A percentile compares a stretch with the other conserved stretches of the same genome.
Conservation (phyloP, 345 rosid species). For the Hypericum androsaemum region DNA sequence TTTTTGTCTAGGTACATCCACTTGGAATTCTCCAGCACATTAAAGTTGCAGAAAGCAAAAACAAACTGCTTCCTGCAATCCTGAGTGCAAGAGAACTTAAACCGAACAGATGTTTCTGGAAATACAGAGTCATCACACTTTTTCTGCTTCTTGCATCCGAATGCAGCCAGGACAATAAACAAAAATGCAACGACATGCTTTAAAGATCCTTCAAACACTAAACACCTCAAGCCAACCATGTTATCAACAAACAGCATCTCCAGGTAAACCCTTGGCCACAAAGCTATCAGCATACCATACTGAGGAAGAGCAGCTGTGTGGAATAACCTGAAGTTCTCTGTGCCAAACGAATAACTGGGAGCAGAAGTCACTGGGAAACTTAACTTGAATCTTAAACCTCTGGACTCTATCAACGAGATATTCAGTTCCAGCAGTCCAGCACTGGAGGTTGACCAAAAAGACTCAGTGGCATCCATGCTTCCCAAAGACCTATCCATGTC, state of each 20-base stretch:
- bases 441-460: conserved; percentile 26
- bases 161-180: conserved; percentile 41
- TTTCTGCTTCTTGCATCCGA: conserved; percentile 34
- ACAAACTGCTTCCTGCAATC: conserved; percentile 47
- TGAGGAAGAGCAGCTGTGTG: conserved; percentile 38
- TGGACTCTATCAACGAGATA: conserved; percentile 24
- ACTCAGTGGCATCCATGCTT: neutral
- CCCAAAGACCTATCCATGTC: conserved; percentile 26
- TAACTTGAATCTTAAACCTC: conserved; percentile 30
- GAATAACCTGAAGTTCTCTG: conserved; percentile 32
- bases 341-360: conserved; percentile 22
- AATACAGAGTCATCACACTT: conserved; percentile 37
- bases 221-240: conserved; percentile 59
- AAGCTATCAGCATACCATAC: conserved; percentile 39
- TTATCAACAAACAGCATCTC: conserved; percentile 82
- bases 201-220: conserved; percentile 75
- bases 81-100: conserved; percentile 48
- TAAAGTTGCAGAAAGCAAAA: conserved; percentile 50
- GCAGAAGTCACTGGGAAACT: conserved; percentile 27
- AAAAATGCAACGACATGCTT: conserved; percentile 52
- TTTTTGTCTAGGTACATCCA: conserved; percentile 49
- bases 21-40: conserved; percentile 43
- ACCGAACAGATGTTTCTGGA: conserved; percentile 67
- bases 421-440: conserved; percentile 29
- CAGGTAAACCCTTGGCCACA: conserved; percentile 70